phyloP scores from a whole-genome alignment of 768 basidiomycete species.

The Suillus bovinus region DNA sequence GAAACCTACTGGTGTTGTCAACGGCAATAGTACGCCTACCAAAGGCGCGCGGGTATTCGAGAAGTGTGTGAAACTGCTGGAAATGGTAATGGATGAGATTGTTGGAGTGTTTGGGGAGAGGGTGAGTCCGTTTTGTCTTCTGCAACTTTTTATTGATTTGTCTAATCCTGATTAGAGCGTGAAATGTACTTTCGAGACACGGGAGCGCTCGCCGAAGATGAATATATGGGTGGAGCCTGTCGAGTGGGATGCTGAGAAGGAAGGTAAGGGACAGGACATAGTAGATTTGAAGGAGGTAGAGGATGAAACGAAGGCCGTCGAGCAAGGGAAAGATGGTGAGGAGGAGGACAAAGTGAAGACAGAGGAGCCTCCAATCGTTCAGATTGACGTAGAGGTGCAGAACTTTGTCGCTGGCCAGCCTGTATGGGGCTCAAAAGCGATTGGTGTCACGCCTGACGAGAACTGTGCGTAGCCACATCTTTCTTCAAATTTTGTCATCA shows the following conservation, averaged over 20 bases:
- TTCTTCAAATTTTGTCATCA: not conserved
- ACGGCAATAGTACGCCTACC: not conserved
- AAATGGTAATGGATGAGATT: slow-evolving; percentile 61
- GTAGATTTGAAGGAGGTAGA: slow-evolving; percentile 3
- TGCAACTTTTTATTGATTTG: not conserved
- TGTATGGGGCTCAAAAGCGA: slow-evolving; percentile 37
- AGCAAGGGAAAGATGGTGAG: not conserved
- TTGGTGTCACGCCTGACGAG: slow-evolving; percentile 26
- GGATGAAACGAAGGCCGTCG: not conserved
- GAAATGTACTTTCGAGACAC: slow-evolving; percentile 61
- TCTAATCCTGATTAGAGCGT: slow-evolving; percentile 46
- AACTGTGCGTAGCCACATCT: slow-evolving; percentile 7
- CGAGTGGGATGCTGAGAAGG: slow-evolving; percentile 40
- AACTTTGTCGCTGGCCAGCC: slow-evolving; percentile 46
- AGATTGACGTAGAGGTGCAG: slow-evolving; percentile 52
- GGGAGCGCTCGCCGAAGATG: slow-evolving; percentile 41
- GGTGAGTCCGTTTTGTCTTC: slow-evolving; percentile 40
- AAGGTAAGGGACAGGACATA: slow-evolving; percentile 21
- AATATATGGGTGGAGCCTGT: slow-evolving; percentile 69
- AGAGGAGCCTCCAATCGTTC: slow-evolving; percentile 45
- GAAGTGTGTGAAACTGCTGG: slow-evolving; percentile 71
- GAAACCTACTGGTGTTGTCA: slow-evolving; percentile 26
- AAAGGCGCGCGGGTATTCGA: slow-evolving; percentile 77
- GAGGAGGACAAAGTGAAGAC: not conserved
- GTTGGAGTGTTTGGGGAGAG: slow-evolving; percentile 60